Conservation (phyloP, 106 monocot genomes). For the Dendrobium catenatum region DNA sequence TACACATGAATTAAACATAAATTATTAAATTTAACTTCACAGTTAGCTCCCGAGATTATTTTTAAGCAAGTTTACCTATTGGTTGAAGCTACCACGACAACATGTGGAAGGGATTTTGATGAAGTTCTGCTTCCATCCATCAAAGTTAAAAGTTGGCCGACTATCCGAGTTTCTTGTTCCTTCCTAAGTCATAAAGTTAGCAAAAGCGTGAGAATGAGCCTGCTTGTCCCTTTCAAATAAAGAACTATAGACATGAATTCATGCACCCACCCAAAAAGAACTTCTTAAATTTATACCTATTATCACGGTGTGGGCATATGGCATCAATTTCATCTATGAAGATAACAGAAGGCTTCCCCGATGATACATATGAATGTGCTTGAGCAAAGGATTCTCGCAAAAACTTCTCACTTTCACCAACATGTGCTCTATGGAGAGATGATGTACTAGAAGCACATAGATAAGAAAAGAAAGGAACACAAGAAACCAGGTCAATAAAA, state of each 20-base stretch:
- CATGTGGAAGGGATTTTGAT: conserved; percentile 22
- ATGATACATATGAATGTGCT: conserved; percentile 58
- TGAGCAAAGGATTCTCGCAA: conserved; percentile 69
- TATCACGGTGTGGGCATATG: conserved; percentile 63
- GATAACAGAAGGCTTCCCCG: conserved; percentile 77
- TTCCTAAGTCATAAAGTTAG: conserved; percentile 30
- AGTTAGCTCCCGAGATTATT: background rate
- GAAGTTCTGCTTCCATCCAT: conserved; percentile 78
- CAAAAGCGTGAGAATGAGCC: background rate
- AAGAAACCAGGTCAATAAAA: background rate
- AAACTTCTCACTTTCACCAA: conserved; percentile 79
- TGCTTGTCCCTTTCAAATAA: background rate
- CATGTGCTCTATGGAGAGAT: conserved; percentile 78
- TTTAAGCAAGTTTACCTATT: conserved; percentile 43
- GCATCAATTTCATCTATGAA: conserved; percentile 96
- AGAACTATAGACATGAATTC: background rate
- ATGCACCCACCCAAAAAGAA: background rate
- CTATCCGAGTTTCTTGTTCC: conserved; percentile 79
- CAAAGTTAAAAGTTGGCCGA: conserved; percentile 75
- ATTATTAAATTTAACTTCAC: background rate
- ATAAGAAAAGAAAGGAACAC: background rate
- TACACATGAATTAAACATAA: background rate
- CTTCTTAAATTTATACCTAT: conserved; percentile 26
- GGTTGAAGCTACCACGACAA: conserved; percentile 21
- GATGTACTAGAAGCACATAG: conserved; percentile 34